Evolutionary conservation across 2,329 filamentous ascomycete species (phyloP).

Genomic region (Neocatenulostroma microsporum): DNA sequence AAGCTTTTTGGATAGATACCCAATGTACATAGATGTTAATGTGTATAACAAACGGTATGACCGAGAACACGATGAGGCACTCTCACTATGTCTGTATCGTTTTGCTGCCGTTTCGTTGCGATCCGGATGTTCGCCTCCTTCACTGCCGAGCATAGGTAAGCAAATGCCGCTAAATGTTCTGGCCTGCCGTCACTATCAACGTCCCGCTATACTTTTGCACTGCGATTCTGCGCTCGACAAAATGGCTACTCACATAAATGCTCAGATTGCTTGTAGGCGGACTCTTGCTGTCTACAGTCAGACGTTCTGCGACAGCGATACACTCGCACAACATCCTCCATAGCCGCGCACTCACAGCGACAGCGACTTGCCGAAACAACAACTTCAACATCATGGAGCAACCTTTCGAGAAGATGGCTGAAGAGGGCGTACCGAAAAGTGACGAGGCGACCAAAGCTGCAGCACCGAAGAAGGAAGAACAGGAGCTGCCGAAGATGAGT

Average conservation of each 20-base stretch:
- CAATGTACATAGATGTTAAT: slow-evolving; percentile 9
- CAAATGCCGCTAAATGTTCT: slow-evolving; percentile 3
- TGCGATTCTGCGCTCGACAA: background rate
- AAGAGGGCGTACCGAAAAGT: slow-evolving; percentile 17
- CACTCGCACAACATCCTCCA: slow-evolving; percentile 3
- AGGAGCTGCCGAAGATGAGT: slow-evolving; percentile 54
- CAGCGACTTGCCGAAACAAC: slow-evolving; percentile 1
- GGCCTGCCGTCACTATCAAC: no score
- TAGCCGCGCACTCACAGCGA: slow-evolving; percentile 4
- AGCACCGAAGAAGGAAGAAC: slow-evolving; percentile 20
- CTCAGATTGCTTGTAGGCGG: slow-evolving; percentile 7
- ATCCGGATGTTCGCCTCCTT: no score
- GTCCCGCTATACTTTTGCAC: no score
- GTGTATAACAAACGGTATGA: no score
- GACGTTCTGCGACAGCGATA: background rate
- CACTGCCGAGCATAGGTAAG: no score
- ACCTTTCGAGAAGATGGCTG: slow-evolving; percentile 22
- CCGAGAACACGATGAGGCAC: no score
- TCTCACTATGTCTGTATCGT: no score
- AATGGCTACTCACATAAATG: slow-evolving; percentile 7
- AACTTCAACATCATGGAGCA: slow-evolving; percentile 13
- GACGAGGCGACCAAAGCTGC: slow-evolving; percentile 14
- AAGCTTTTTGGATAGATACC: slow-evolving; percentile 7
- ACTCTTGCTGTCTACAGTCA: slow-evolving; percentile 5
- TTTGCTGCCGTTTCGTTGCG: no score